Percentiles rank a stretch among this genome's conserved stretches.
These are phyloP conservation scores for Rhizophagus sp. DNA, from an alignment of 192 early-diverging fungal genomes.

Conservation along the genomic window DNA sequence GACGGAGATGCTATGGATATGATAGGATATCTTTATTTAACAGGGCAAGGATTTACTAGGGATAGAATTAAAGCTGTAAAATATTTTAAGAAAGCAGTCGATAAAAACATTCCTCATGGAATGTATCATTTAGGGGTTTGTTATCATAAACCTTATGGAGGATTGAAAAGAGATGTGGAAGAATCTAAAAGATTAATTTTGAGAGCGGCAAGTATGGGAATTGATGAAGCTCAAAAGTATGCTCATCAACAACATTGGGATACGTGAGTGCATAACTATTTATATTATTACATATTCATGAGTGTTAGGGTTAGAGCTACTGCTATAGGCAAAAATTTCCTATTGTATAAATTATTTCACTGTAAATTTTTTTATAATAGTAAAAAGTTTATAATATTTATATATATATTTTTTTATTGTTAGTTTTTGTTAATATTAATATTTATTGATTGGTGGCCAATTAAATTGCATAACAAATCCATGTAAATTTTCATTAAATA, in stretches of 20 bases:
- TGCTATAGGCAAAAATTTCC: too few species aligned
- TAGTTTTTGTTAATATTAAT: too few species aligned
- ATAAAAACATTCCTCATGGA: slow-evolving; percentile 13
- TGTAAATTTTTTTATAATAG: too few species aligned
- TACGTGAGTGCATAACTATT: too few species aligned
- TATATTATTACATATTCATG: too few species aligned
- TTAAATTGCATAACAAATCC: too few species aligned
- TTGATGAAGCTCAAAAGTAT: slow-evolving; percentile 19
- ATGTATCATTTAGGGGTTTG: slow-evolving; percentile 32
- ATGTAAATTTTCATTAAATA: too few species aligned
- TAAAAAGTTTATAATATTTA: too few species aligned
- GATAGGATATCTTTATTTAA: slow-evolving; percentile 24
- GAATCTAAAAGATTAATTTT: slow-evolving; percentile 16
- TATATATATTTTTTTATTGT: too few species aligned
- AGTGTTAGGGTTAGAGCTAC: too few species aligned
- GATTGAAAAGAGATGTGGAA: slow-evolving; percentile 10
- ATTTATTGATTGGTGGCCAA: too few species aligned
- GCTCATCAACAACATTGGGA: slow-evolving; percentile 1
- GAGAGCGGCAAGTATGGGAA: slow-evolving; percentile 14
- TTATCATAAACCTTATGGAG: slow-evolving; percentile 9
- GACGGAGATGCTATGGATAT: slow-evolving; percentile 31
- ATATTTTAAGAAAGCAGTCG: slow-evolving; percentile 19
- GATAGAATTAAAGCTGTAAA: slow-evolving; percentile 26
- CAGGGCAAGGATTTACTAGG: background rate
- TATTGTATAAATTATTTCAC: too few species aligned